Conservation (phyloP, 1,284 basidiomycete species). For the Trametes pubescens region DNA sequence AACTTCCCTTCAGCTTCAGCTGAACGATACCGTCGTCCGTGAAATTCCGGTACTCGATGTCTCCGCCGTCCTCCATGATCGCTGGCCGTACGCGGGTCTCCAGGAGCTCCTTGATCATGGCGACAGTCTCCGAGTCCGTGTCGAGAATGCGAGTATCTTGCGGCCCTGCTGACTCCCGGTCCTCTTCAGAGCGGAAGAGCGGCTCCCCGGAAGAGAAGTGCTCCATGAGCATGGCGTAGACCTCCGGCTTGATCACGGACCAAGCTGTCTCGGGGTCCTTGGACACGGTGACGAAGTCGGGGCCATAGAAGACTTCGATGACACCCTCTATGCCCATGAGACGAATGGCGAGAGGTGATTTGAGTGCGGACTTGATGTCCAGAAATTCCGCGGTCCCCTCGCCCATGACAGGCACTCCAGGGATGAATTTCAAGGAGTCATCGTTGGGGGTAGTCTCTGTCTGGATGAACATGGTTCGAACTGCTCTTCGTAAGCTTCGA, state of each 20-base stretch:
- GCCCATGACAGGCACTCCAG: constrained; percentile 86
- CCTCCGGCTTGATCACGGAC: constrained; percentile 96
- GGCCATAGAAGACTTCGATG: constrained; percentile 91
- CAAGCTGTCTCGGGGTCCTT: constrained; percentile 90
- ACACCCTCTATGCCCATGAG: constrained; percentile 96
- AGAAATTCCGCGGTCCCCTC: constrained; percentile 92
- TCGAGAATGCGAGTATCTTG: constrained; percentile 97
- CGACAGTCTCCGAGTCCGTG: constrained; percentile 96
- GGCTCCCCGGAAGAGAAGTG: constrained; percentile 91
- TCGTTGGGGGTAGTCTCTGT: constrained; percentile 98
- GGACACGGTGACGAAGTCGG: constrained; percentile 97
- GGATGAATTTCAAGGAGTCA: constrained; percentile 98
- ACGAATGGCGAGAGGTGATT: constrained; percentile 91
- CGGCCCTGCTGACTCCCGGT: constrained; percentile 81
- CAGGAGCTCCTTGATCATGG: constrained; percentile 98
- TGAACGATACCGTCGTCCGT: constrained; percentile 67
- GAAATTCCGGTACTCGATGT: constrained; percentile 86
- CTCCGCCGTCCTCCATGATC: constrained; percentile 95
- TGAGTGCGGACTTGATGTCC: constrained; percentile 83
- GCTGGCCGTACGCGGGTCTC: constrained; percentile 96
- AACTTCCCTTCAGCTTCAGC: constrained; percentile 95
- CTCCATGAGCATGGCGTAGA: constrained; percentile 98
- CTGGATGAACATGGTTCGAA: constrained; percentile 95
- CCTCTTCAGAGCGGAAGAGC: constrained; percentile 85
- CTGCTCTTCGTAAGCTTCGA: constrained; percentile 48